Evolutionary conservation across 2,329 filamentous ascomycete genomes (phyloP), one percentile per base, ranked within the genome.

Genomic region (Drechslerella stenobrocha): DNA sequence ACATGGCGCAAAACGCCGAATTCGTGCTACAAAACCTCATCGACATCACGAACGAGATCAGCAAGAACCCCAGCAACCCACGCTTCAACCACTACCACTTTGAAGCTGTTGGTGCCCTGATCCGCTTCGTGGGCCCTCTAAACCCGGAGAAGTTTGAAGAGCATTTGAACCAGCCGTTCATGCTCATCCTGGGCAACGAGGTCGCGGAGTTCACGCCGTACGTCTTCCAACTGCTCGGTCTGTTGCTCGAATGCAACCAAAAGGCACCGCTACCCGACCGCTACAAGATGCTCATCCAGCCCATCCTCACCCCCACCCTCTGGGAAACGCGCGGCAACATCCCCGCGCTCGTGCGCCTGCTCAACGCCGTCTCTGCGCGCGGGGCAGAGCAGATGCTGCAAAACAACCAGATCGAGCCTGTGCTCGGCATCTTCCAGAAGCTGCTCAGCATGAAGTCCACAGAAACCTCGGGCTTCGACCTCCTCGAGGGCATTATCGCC

Each of bases 41-140:
- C 74, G 87, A 83, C 69, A 96, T 98, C 73, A 96, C 91, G 48
- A 87, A 88, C 73, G 86, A 95, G 72, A 97, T 97, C 77, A 87
- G 90, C 75, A 84, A 87, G 72, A 98, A 98, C 77, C 93, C 93
- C 0, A 96, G 91, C 79, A 98, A 98, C 77, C 93, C 93, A 1
- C 84, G 90, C 9, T 98, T 98, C 79, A 96, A 96, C 78, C 98
- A 98, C 80, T 98, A 92, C 77, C 90, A 96, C 76, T 98, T 98
- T 70, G 93, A 98, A 79, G 89, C 90, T 2, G 80, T 98, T 45
- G 93, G 93, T 30, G 92, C 93, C 13, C 81, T 98, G 47, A 88
- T 97, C 58, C 84, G 86, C 75, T 89, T 82, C 81, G 86, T 81
- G 78, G 89, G 81, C 75, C 87, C 79, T 69, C 80, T 81, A 2